A percentile compares a stretch with the other conserved stretches of the same genome.
Evolutionary conservation across 805 yeast species (phyloP).

Genomic region (Pichia occidentalis): DNA sequence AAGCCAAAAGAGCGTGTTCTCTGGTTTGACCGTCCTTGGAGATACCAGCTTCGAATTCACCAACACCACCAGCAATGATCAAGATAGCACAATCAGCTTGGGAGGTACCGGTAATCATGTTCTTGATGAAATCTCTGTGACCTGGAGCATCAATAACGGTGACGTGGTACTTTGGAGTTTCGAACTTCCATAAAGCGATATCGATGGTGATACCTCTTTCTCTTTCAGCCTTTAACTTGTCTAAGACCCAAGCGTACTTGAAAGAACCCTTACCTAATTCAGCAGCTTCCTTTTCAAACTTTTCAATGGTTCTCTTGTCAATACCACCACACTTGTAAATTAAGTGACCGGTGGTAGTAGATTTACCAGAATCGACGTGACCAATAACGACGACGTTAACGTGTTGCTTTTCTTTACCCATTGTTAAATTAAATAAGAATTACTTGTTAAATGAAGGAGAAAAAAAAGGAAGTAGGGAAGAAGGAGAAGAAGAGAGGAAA

Average conservation of each 20-base stretch:
- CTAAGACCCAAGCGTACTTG: constrained; percentile 97
- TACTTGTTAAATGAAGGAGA: constrained; percentile 2
- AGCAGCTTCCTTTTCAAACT: constrained; percentile 97
- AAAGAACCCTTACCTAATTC: constrained; percentile 96
- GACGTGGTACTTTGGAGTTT: constrained; percentile 82
- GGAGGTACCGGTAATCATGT: constrained; percentile 92
- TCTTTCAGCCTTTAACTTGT: constrained; percentile 93
- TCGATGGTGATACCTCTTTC: constrained; percentile 96
- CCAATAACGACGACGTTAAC: constrained; percentile 99
- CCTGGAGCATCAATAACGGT: constrained; percentile 95
- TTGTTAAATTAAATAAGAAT: constrained; percentile 11
- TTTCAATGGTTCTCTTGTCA: constrained; percentile 97
- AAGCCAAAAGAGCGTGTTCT: constrained; percentile 88
- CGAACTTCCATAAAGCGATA: constrained; percentile 89
- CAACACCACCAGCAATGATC: constrained; percentile 86
- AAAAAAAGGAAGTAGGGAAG: not conserved
- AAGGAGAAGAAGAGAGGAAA: constrained; percentile 1
- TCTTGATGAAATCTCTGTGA: constrained; percentile 94
- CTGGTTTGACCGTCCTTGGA: constrained; percentile 93
- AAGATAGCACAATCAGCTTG: constrained; percentile 91
- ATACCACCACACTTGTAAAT: constrained; percentile 99
- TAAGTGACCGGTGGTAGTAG: constrained; percentile 99
- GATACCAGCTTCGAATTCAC: constrained; percentile 95
- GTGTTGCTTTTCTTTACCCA: constrained; percentile 96
- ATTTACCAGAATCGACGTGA: constrained; percentile 99